Conservation (phyloP, 441 rosid genomes). For the Gossypium trilobum region DNA sequence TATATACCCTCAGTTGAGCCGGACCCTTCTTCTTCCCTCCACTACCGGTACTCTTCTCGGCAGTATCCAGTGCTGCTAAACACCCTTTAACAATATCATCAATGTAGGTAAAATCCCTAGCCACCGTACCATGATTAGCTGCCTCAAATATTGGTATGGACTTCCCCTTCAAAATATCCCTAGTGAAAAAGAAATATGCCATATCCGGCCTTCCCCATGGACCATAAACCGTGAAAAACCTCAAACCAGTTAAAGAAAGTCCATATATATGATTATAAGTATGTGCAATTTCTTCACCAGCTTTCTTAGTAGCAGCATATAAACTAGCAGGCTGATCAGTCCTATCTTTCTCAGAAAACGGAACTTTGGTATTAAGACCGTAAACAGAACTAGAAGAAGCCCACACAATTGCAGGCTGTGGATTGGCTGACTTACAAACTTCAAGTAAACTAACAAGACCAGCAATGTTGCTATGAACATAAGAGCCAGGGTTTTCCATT, state of each 20-base stretch:
- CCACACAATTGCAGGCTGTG: conserved; percentile 94
- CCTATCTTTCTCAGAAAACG: conserved; percentile 77
- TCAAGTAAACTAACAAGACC: conserved; percentile 83
- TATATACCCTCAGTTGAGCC: conserved; percentile 82
- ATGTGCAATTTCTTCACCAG: conserved; percentile 96
- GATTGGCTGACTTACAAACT: conserved; percentile 72
- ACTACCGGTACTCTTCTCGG: conserved; percentile 89
- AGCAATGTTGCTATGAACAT: conserved; percentile 88
- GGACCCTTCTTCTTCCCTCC: conserved; percentile 89
- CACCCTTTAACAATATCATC: conserved; percentile 97
- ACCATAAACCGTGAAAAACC: conserved; percentile 94
- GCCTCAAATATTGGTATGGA: conserved; percentile 68
- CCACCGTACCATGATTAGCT: conserved; percentile 67
- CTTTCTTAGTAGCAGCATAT: conserved; percentile 94
- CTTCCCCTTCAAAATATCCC: conserved; percentile 75
- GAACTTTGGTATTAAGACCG: conserved; percentile 85
- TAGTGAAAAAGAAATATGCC: conserved; percentile 98
- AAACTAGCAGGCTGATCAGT: conserved; percentile 98
- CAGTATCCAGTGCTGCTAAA: conserved; percentile 75
- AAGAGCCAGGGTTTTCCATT: conserved; percentile 85
- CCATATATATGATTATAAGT: conserved; percentile 93
- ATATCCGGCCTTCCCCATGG: conserved; percentile 99
- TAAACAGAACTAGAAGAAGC: conserved; percentile 95
- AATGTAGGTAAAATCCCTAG: conserved; percentile 90
- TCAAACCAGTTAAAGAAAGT: conserved; percentile 77